Evolutionary conservation across 768 basidiomycete genomes (phyloP).

Genomic region (Omphalotus guepiniiformis): DNA sequence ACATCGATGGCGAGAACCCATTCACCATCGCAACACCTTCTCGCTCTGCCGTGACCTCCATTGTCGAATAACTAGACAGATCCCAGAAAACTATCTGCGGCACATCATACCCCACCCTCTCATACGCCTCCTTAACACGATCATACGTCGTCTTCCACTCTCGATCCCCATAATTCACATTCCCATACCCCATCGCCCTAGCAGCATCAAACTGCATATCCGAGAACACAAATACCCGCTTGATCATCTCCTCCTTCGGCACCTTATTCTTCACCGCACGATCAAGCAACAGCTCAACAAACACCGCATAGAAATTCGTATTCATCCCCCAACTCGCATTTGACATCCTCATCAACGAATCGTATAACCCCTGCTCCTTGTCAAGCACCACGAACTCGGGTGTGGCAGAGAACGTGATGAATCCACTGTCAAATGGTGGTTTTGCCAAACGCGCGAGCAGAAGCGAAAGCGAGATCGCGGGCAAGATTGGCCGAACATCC

Average conservation of each 20-base stretch:
- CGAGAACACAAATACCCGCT: slow-evolving; percentile 69
- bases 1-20: slow-evolving; percentile 63
- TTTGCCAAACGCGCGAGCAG: slow-evolving; percentile 57
- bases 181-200: neutral
- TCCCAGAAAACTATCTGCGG: slow-evolving; percentile 78
- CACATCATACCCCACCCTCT: slow-evolving; percentile 61
- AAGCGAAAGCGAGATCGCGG: slow-evolving; percentile 64
- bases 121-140: slow-evolving; percentile 48
- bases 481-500: slow-evolving; percentile 45
- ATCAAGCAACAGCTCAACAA: slow-evolving; percentile 58
- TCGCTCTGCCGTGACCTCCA: slow-evolving; percentile 47
- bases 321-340: slow-evolving; percentile 46
- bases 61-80: slow-evolving; percentile 32
- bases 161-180: neutral
- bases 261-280: slow-evolving; percentile 54
- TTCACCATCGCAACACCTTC: slow-evolving; percentile 66
- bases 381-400: slow-evolving; percentile 53
- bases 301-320: slow-evolving; percentile 60
- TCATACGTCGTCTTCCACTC: slow-evolving; percentile 64
- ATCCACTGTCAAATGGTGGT: slow-evolving; percentile 59
- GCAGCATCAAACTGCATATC: slow-evolving; percentile 76
- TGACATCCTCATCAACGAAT: slow-evolving; percentile 35
- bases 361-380: slow-evolving; percentile 30
- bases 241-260: slow-evolving; percentile 68
- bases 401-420: slow-evolving; percentile 61